Evolutionary conservation across 768 basidiomycete species (phyloP), one percentile per base, ranked within the genome.

Genomic region (Imleria badia): DNA sequence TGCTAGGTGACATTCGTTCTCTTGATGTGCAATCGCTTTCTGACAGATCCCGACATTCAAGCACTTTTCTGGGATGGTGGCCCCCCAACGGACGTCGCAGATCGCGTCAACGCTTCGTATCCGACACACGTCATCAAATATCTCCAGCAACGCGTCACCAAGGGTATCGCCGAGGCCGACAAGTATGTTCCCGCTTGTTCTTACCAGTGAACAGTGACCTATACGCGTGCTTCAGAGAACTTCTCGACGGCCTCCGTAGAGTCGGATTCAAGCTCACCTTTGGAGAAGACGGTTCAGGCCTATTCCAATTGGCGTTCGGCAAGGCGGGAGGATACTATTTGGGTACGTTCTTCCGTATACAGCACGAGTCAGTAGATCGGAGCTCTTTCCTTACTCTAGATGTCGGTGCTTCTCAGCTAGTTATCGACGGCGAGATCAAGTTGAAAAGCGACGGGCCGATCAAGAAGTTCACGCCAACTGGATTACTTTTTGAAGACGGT

Each of bases 301-400:
- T 82, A 55, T 52, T 78, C 11, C 68, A 79, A 40, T 67, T 81
- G 19, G 78, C 77, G 14, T 81, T 75, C 65, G 66, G 65, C 9
- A 75, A 74, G 40, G 81, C 71, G 0, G 86, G 85, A 23, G 85
- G 88, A 7, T 89, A 85, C 67, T 89, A 89, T 68, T 71, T 87
- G 2, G 85, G 87, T 81, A 54, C 23, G 72, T 54, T 6, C 14
- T 41, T 34, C 20, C 29, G 6, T 33, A 3, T 30, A 1, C 23
- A 22, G 5, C 14, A 45, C 30, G 22, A 4, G 15, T 6, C 11
- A 23, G 45, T 43, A 13, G 22, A 45, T n/a, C 11, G 30, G 23
- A 15, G 12, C n/a, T 19, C n/a, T 19, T 3, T 9, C n/a, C 14
- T 29, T 8, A 11, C 10, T 29, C 35, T 46, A 78, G 77, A 77